These are phyloP conservation scores for Penstemon barbatus DNA, from an alignment of 257 asterid genomes.

Conservation along the genomic window DNA sequence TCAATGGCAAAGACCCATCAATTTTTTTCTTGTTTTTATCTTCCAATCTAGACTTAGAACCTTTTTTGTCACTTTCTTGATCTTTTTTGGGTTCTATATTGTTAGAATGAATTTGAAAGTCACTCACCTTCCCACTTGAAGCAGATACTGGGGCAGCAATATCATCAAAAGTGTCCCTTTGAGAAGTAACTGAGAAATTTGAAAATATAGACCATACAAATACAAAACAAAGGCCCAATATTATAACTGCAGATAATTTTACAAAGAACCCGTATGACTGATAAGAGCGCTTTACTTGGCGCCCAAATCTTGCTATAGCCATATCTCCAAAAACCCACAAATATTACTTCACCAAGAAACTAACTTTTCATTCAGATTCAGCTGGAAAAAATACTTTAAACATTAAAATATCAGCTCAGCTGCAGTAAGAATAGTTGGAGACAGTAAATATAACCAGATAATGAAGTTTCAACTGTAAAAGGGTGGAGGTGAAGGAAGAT, in stretches of 20 bases:
- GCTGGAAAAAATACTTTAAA: constrained; percentile 14
- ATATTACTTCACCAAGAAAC: constrained; percentile 14
- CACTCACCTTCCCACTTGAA: constrained; percentile 36
- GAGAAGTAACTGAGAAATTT: constrained; percentile 67
- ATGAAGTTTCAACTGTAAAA: constrained; percentile 36
- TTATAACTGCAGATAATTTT: constrained; percentile 65
- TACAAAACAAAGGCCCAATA: constrained; percentile 83
- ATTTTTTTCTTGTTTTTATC: constrained; percentile 43
- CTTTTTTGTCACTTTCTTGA: constrained; percentile 33
- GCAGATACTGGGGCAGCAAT: constrained; percentile 68
- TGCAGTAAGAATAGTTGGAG: constrained; percentile 28
- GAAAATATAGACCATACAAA: constrained; percentile 82
- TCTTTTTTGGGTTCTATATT: constrained; percentile 40
- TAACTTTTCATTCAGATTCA: constrained; percentile 27
- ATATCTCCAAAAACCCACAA: constrained; percentile 39
- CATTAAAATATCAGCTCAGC: constrained; percentile 18
- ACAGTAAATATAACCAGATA: constrained; percentile 15
- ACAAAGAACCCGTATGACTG: constrained; percentile 72
- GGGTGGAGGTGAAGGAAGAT: constrained; percentile 44
- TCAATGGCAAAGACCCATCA: constrained; percentile 48
- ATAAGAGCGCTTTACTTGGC: constrained; percentile 79
- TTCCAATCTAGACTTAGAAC: constrained; percentile 36
- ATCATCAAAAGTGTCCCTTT: constrained; percentile 83
- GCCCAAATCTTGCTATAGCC: constrained; percentile 82
- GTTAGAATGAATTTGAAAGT: constrained; percentile 31